Evolutionary conservation across 2,329 filamentous ascomycete genomes (phyloP).

Genomic region (Bipolaris zeicola): DNA sequence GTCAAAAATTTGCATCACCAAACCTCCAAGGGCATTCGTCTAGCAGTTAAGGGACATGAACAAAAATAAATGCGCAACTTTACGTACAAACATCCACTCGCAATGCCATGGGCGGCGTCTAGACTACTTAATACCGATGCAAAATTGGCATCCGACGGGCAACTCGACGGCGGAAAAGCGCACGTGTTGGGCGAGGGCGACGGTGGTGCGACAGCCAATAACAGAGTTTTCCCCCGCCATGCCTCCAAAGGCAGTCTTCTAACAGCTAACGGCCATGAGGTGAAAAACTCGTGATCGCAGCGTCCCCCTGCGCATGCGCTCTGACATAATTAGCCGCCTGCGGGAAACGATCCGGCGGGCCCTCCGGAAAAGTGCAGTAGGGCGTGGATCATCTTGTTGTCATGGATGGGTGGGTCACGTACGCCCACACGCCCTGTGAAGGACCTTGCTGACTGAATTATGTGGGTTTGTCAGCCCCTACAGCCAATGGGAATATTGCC

Average conservation of each 20-base stretch:
- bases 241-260: constrained; percentile 22
- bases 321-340: constrained; percentile 17
- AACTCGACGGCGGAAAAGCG: constrained; percentile 14
- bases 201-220: constrained; percentile 20
- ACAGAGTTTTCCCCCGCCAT: constrained; percentile 26
- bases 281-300: constrained; percentile 6
- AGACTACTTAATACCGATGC: constrained; percentile 9
- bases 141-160: constrained; percentile 19
- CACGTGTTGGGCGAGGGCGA: not conserved
- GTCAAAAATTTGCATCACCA: constrained; percentile 16
- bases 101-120: constrained; percentile 19
- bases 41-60: constrained; percentile 26
- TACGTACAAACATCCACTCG: constrained; percentile 33
- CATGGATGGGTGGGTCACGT: constrained; percentile 11
- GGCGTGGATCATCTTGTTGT: constrained; percentile 14
- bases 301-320: constrained; percentile 6
- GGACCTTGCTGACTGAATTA: constrained; percentile 17
- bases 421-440: constrained; percentile 6
- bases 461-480: constrained; percentile 21
- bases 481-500: constrained; percentile 11
- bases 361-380: constrained; percentile 10
- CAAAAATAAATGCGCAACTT: constrained; percentile 8
- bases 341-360: constrained; percentile 19
- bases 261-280: constrained; percentile 19
- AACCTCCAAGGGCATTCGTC: constrained; percentile 27